phyloP scores from a whole-genome alignment of 2,329 filamentous ascomycete genomes.

The Metarhizium album region DNA sequence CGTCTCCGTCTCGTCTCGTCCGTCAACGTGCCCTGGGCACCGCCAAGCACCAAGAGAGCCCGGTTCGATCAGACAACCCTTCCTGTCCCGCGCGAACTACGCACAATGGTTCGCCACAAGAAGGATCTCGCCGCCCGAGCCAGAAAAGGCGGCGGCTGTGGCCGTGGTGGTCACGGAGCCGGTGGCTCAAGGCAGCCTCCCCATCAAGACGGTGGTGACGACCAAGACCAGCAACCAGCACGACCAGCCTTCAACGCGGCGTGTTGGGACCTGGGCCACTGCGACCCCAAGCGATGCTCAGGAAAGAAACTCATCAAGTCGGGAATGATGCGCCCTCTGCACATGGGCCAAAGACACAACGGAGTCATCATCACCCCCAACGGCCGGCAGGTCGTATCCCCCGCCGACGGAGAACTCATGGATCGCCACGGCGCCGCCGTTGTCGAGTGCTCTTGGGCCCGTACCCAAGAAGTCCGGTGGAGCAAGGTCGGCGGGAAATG shows the following conservation, averaged over 20 bases:
- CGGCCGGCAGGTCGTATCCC: constrained; percentile 73
- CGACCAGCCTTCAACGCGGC: constrained; percentile 72
- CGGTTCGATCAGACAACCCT: constrained; percentile 56
- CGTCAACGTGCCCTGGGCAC: constrained; percentile 63
- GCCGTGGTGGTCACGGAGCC: constrained; percentile 39
- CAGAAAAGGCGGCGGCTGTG: constrained; percentile 56
- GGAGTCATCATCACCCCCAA: constrained; percentile 95
- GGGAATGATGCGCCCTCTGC: constrained; percentile 85
- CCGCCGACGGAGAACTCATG: constrained; percentile 70
- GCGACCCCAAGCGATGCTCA: constrained; percentile 92
- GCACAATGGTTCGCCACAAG: constrained; percentile 86
- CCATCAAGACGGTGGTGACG: constrained; percentile 27
- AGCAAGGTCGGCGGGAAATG: constrained; percentile 85
- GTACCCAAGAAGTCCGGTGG: constrained; percentile 86
- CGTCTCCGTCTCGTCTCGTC: background rate
- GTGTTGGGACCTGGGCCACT: constrained; percentile 96
- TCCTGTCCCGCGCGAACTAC: too few species aligned
- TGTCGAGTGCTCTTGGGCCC: constrained; percentile 94
- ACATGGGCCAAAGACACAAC: constrained; percentile 81
- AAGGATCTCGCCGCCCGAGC: constrained; percentile 70
- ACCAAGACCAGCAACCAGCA: constrained; percentile 12
- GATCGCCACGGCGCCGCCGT: constrained; percentile 89
- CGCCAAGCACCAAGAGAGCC: constrained; percentile 68
- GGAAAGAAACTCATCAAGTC: constrained; percentile 90
- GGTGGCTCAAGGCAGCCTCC: constrained; percentile 28